A percentile compares a stretch with the other conserved stretches of the same genome.
phyloP scores from a whole-genome alignment of 2,329 filamentous ascomycete species.

The Harringtonia lauricola region DNA sequence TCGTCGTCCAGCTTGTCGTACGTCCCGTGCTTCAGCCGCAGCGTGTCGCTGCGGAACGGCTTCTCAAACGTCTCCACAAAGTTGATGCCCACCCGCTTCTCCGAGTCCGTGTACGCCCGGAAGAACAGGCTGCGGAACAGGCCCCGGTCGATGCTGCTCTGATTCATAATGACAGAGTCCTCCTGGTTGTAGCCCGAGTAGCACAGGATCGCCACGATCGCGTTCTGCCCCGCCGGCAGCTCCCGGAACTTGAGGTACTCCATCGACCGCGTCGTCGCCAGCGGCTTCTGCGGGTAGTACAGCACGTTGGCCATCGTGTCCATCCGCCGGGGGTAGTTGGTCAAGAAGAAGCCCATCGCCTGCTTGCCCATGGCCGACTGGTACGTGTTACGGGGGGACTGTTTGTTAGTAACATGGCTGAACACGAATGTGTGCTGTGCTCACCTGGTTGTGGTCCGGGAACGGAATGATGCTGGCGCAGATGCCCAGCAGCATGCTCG shows the following conservation, averaged over 20 bases:
- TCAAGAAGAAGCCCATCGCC: constrained; percentile 98
- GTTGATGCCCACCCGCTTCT: constrained; percentile 91
- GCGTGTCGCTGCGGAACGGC: constrained; percentile 75
- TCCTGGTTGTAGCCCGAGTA: constrained; percentile 99
- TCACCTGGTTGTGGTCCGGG: constrained; percentile 90
- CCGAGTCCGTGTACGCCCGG: constrained; percentile 91
- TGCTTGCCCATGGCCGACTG: constrained; percentile 99
- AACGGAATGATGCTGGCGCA: constrained; percentile 99
- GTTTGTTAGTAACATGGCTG: constrained; percentile 11
- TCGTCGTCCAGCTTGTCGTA: constrained; percentile 98
- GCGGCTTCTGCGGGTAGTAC: constrained; percentile 96
- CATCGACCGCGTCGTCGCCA: constrained; percentile 95
- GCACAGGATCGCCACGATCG: constrained; percentile 93
- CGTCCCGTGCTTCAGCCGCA: constrained; percentile 87
- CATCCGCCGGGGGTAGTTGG: constrained; percentile 94
- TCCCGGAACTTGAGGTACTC: constrained; percentile 98
- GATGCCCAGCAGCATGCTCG: constrained; percentile 96
- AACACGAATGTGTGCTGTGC: constrained; percentile 13
- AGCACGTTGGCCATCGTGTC: constrained; percentile 99
- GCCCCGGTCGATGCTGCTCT: constrained; percentile 95
- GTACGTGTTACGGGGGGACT: constrained; percentile 97
- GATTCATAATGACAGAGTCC: constrained; percentile 99
- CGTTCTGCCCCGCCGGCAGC: constrained; percentile 91
- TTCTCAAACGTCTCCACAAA: constrained; percentile 94
- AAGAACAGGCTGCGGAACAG: constrained; percentile 97